Conservation (phyloP, 176 grass and related monocot species). For the Juncus effusus region DNA sequence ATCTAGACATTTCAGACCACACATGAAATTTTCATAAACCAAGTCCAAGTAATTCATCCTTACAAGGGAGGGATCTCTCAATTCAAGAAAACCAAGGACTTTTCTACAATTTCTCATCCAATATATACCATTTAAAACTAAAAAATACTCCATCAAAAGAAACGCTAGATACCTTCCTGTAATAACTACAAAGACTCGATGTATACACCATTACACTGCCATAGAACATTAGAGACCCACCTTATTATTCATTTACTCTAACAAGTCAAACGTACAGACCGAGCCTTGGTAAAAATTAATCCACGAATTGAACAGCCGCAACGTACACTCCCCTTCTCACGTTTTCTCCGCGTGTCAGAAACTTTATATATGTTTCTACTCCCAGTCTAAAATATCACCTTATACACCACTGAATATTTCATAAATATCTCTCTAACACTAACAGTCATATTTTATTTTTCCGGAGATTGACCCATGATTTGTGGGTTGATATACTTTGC, state of each 20-base stretch:
- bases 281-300: not conserved
- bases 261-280: slow-evolving; percentile 11
- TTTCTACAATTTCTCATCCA: not conserved
- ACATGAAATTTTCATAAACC: not conserved
- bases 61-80: not conserved
- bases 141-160: slow-evolving; percentile 24
- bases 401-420: not conserved
- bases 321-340: slow-evolving; percentile 26
- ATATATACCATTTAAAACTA: not conserved
- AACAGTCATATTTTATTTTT: no score
- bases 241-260: not conserved
- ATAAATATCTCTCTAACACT: no score
- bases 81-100: slow-evolving; percentile 4
- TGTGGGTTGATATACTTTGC: no score
- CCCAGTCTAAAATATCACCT: not conserved
- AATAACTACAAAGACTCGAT: not conserved
- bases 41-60: not conserved
- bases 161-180: slow-evolving; percentile 21
- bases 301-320: slow-evolving; percentile 18
- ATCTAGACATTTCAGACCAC: not conserved
- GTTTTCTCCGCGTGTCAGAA: slow-evolving; percentile 28
- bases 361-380: not conserved
- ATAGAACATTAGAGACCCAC: not conserved
- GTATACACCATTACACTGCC: not conserved
- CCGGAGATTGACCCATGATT: no score